phyloP scores from a whole-genome alignment of 192 early-diverging fungal species.

The Dissophora globulifera region DNA sequence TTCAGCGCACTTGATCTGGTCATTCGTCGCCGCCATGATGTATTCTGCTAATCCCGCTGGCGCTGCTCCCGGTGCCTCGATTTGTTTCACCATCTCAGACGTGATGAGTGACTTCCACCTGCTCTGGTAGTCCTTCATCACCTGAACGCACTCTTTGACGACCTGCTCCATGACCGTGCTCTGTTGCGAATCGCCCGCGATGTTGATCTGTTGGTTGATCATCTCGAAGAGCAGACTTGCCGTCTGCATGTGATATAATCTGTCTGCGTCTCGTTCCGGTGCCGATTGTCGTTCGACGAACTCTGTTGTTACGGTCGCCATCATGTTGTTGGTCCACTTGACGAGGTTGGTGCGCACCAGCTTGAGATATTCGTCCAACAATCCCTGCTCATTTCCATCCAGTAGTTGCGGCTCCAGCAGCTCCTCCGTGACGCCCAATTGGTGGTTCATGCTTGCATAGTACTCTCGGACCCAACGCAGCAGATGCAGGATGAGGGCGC shows the following conservation, averaged over 20 bases:
- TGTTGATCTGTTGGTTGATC: slow-evolving; percentile 96
- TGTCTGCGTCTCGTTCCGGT: slow-evolving; percentile 84
- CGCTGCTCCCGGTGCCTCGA: slow-evolving; percentile 78
- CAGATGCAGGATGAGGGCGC: slow-evolving; percentile 86
- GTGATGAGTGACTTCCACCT: slow-evolving; percentile 85
- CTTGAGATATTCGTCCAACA: slow-evolving; percentile 91
- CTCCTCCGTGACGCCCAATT: slow-evolving; percentile 90
- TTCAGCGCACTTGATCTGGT: slow-evolving; percentile 90
- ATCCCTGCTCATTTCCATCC: slow-evolving; percentile 91
- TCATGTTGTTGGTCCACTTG: slow-evolving; percentile 93
- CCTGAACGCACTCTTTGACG: slow-evolving; percentile 77
- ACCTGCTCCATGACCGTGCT: slow-evolving; percentile 93
- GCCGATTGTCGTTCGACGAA: slow-evolving; percentile 75
- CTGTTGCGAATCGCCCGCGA: slow-evolving; percentile 86
- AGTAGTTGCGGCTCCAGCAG: slow-evolving; percentile 89
- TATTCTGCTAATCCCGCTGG: slow-evolving; percentile 93
- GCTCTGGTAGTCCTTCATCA: slow-evolving; percentile 85
- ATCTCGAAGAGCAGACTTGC: slow-evolving; percentile 96
- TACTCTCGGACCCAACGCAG: slow-evolving; percentile 94
- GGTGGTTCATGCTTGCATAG: slow-evolving; percentile 85
- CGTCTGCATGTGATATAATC: slow-evolving; percentile 83
- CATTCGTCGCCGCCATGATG: slow-evolving; percentile 95
- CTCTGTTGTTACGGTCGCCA: slow-evolving; percentile 82
- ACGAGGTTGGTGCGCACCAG: slow-evolving; percentile 87
- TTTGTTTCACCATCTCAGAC: slow-evolving; percentile 80